Evolutionary conservation across 2,329 filamentous ascomycete genomes (phyloP), one percentile per base, ranked within the genome.

Genomic region (Coniochaeta ligniaria): DNA sequence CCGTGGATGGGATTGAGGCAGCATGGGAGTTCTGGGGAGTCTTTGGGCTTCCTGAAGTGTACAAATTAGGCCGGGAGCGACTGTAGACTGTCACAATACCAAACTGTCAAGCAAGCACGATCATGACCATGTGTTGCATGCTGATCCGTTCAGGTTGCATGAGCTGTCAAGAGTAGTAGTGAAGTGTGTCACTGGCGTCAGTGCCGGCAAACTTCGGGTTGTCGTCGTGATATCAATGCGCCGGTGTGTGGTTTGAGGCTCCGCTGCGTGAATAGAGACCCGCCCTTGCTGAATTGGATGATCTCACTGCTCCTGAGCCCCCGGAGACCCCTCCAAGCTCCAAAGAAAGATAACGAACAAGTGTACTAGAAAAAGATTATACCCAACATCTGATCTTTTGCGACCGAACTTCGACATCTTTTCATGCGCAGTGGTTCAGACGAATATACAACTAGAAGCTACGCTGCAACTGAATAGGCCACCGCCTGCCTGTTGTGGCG

Each of bases 51-150:
- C 26, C 38, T 17, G 38, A 31, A 17, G 38, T 58, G 56, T 58
- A 58, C 16, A 45, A 58, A 57, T 22, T 41, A 55, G 54, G 56
- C 20, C 22, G 36, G 56, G 33, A 22, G n/a, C 35, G 54, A n/a
- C 31, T 22, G 35, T 58, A 58, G 35, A 58, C 22, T 58, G 56
- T 45, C 56, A 26, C 35, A 58, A 58, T 45, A 45, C 56, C 36
- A 45, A 45, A n/a, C 35, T 38, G 54, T 57, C 35, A 57, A 55
- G 24, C 50, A 31, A 36, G 26, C 47, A 26, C 16, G 16, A 31
- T 14, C 11, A 26, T 26, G 2, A 31, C 26, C 11, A 26, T 26
- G 2, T 47, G 22, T 47, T 26, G 43, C 11, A 26, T 11, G 2
- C 6, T 22, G 43, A 47, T 20, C 17, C 38, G n/a, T n/a, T 16